These are phyloP conservation scores for Mollisia scopiformis DNA, from an alignment of 2,329 filamentous ascomycete genomes.

Conservation along the genomic window DNA sequence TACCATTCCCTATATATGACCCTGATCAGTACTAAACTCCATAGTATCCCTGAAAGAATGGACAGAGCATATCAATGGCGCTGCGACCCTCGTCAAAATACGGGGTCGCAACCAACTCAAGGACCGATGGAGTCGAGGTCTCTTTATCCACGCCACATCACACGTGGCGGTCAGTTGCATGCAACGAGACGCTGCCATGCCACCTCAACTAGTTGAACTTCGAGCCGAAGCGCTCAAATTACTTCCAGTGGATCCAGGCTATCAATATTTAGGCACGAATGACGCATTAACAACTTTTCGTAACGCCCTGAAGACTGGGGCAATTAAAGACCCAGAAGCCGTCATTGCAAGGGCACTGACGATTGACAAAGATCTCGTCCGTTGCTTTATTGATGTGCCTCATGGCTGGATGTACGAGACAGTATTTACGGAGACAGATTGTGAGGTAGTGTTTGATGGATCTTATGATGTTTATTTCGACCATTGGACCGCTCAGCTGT, in stretches of 20 bases:
- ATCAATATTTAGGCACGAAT: conserved; percentile 47
- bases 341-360: conserved; percentile 15
- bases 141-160: conserved; percentile 57
- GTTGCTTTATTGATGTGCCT: conserved; percentile 16
- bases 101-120: conserved; percentile 51
- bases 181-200: conserved; percentile 52
- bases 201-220: conserved; percentile 48
- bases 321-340: background rate
- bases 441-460: conserved; percentile 11
- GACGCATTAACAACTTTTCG: conserved; percentile 23
- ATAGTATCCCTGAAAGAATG: conserved; percentile 50
- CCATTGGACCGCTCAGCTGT: conserved; percentile 1
- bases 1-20: background rate
- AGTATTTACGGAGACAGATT: conserved; percentile 12
- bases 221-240: conserved; percentile 45
- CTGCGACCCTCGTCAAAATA: conserved; percentile 50
- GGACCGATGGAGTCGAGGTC: conserved; percentile 48
- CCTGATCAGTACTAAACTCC: background rate
- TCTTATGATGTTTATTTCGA: conserved; percentile 7
- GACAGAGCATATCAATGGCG: conserved; percentile 57
- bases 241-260: conserved; percentile 43
- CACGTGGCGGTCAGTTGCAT: conserved; percentile 54
- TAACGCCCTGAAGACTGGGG: conserved; percentile 10
- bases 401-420: conserved; percentile 24
- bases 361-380: conserved; percentile 15